A percentile compares a stretch with the other conserved stretches of the same genome.
These are phyloP conservation scores for Barbatosphaeria neglecta DNA, from an alignment of 495 filamentous ascomycete species.

Conservation along the genomic window DNA sequence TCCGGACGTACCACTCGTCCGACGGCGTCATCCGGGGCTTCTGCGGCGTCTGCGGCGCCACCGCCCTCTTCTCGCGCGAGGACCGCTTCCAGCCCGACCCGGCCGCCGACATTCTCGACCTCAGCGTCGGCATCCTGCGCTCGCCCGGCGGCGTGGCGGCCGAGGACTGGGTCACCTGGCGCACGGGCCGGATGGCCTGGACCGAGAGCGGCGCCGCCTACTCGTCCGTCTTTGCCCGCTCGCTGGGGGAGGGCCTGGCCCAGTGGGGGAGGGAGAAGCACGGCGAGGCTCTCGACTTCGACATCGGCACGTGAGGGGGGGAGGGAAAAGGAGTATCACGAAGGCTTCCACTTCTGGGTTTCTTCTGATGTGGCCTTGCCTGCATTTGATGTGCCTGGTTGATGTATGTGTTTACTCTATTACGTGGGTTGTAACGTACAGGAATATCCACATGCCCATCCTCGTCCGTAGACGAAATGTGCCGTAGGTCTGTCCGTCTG, in stretches of 20 bases:
- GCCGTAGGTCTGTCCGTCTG: too few species aligned
- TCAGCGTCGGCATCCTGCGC: constrained; percentile 41
- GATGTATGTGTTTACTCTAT: too few species aligned
- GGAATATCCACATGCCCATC: too few species aligned
- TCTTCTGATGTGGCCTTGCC: too few species aligned
- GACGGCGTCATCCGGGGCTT: constrained; percentile 44
- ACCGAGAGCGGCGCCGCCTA: constrained; percentile 6
- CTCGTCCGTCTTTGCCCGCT: constrained; percentile 18
- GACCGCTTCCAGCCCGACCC: constrained; percentile 2
- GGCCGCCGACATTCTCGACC: constrained; percentile 28
- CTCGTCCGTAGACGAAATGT: too few species aligned
- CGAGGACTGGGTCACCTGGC: constrained; percentile 28
- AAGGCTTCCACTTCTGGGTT: too few species aligned
- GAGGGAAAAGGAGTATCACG: too few species aligned
- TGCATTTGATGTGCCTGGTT: too few species aligned
- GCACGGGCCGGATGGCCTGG: constrained; percentile 12
- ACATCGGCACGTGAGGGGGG: neutral
- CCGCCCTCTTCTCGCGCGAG: constrained; percentile 31
- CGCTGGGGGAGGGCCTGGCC: neutral
- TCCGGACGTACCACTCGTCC: constrained; percentile 43
- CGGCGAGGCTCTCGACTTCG: neutral
- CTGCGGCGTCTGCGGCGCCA: constrained; percentile 52
- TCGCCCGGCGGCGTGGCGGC: constrained; percentile 39
- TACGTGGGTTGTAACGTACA: too few species aligned
- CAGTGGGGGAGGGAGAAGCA: neutral